These are phyloP conservation scores for Trichoderma reesei DNA, from an alignment of 495 filamentous ascomycete species.

Conservation along the genomic window DNA sequence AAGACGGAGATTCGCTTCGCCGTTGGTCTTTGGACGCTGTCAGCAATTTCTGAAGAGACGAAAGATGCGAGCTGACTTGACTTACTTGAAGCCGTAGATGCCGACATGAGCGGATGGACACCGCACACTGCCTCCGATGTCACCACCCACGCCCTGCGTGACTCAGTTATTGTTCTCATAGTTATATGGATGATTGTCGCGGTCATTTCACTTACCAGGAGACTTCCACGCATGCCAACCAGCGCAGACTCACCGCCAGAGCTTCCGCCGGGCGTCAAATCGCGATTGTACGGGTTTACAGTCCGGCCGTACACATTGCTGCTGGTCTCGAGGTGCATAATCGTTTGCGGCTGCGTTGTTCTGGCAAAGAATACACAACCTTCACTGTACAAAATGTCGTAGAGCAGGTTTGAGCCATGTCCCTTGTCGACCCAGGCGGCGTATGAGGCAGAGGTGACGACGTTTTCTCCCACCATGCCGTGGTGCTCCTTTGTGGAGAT, in stretches of 20 bases:
- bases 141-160: slow-evolving; percentile 50
- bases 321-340: slow-evolving; percentile 43
- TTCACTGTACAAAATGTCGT: slow-evolving; percentile 57
- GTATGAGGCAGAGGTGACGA: slow-evolving; percentile 12
- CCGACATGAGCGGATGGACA: slow-evolving; percentile 55
- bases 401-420: slow-evolving; percentile 19
- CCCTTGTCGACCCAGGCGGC: slow-evolving; percentile 21
- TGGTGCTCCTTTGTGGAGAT: slow-evolving; percentile 60
- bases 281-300: slow-evolving; percentile 51
- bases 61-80: neutral
- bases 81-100: slow-evolving; percentile 20
- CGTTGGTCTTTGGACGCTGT: slow-evolving; percentile 30
- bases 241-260: slow-evolving; percentile 51
- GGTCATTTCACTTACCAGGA: slow-evolving; percentile 18
- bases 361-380: slow-evolving; percentile 85
- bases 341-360: slow-evolving; percentile 50
- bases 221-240: slow-evolving; percentile 32
- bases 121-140: slow-evolving; percentile 60
- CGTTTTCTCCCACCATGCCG: slow-evolving; percentile 28
- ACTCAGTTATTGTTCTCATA: neutral
- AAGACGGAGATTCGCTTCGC: slow-evolving; percentile 42
- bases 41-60: too few species aligned
- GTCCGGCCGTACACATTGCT: slow-evolving; percentile 61
- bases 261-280: slow-evolving; percentile 52
- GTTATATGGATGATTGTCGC: neutral